These are phyloP conservation scores for Cornus florida DNA, from an alignment of 148 eudicot species.

Conservation along the genomic window DNA sequence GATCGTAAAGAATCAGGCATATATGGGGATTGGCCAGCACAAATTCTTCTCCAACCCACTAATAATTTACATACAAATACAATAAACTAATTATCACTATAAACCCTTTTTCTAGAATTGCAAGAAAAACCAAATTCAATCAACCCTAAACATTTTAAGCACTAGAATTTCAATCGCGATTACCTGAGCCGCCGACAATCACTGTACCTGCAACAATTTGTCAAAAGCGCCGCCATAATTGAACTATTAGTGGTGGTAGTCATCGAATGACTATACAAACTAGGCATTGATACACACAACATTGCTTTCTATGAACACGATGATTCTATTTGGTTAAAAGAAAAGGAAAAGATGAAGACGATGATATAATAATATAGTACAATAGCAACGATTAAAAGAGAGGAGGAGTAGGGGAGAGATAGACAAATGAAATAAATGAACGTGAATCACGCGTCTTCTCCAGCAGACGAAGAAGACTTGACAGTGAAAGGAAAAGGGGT, in stretches of 20 bases:
- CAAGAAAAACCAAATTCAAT: background rate
- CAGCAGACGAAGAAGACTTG: slow-evolving; percentile 2
- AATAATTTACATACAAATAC: background rate
- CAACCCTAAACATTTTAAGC: background rate
- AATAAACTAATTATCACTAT: background rate
- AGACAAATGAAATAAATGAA: background rate
- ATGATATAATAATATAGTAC: too few relatives aligned
- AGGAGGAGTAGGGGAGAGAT: background rate
- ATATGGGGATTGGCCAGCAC: slow-evolving; percentile 13
- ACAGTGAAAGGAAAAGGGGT: background rate
- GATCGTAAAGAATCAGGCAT: slow-evolving; percentile 33
- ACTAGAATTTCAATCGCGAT: background rate
- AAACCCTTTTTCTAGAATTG: background rate
- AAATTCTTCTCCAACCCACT: slow-evolving; percentile 10
- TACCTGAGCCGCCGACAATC: slow-evolving; percentile 18
- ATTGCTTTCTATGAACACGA: slow-evolving; percentile 13
- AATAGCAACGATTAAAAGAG: background rate
- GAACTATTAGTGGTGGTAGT: slow-evolving; percentile 5
- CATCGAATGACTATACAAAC: slow-evolving; percentile 18
- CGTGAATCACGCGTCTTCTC: slow-evolving; percentile 9
- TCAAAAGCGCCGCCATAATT: background rate
- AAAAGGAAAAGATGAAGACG: background rate
- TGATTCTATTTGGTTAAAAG: background rate
- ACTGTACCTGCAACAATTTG: slow-evolving; percentile 19
- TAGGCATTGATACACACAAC: slow-evolving; percentile 26